Conservation (phyloP, 306 rosid species). For the Vicia faba region DNA sequence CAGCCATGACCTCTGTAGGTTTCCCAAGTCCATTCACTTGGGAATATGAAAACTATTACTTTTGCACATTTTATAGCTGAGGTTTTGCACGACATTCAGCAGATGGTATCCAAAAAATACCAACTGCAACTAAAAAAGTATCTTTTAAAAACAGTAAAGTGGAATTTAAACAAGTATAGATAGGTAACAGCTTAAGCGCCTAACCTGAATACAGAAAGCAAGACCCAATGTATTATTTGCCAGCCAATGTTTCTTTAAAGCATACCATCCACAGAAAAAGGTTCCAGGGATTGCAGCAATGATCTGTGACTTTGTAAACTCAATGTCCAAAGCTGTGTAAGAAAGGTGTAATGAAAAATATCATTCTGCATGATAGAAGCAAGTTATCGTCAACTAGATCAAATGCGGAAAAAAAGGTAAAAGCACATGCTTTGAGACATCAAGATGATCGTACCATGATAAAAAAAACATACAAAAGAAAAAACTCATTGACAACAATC, state of each 20-base stretch:
- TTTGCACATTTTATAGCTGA: conserved; percentile 10
- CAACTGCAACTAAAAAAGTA: conserved; percentile 2
- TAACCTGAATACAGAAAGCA: conserved; percentile 87
- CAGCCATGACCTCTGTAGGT: conserved; percentile 1
- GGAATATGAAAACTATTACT: conserved; percentile 1
- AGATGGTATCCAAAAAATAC: conserved; percentile 8
- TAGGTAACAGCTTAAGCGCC: conserved; percentile 10
- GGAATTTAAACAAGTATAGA: conserved; percentile 2
- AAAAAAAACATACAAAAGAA: background rate
- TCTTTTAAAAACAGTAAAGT: conserved; percentile 7
- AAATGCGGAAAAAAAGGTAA: conserved; percentile 27
- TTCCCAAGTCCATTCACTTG: conserved; percentile 15
- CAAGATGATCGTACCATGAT: background rate
- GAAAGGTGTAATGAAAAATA: conserved; percentile 70
- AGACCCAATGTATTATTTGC: conserved; percentile 87
- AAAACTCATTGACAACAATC: background rate
- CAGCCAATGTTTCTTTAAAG: conserved; percentile 79
- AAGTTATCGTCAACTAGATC: conserved; percentile 56
- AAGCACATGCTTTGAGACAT: background rate
- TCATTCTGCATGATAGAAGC: conserved; percentile 73
- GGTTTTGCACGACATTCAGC: conserved; percentile 7
- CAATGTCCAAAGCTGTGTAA: conserved; percentile 91
- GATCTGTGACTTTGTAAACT: conserved; percentile 85
- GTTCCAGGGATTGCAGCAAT: conserved; percentile 84
- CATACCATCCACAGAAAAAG: conserved; percentile 93